Evolutionary conservation across 2,329 filamentous ascomycete species (phyloP).

Genomic region (Tolypocladium nubicola): DNA sequence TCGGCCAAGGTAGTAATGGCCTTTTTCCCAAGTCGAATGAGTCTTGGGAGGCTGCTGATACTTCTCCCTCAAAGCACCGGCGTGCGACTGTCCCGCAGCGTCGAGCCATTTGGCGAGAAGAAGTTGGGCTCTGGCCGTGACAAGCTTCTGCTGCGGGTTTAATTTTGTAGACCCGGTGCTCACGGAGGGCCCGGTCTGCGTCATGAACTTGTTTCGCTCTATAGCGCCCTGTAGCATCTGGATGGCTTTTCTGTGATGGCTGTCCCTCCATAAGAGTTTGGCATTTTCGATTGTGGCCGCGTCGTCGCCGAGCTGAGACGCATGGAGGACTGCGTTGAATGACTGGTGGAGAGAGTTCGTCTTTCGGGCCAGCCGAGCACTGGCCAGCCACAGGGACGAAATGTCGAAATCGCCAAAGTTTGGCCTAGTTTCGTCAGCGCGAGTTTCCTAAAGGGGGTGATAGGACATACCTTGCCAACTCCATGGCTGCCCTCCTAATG

Average conservation of each 20-base stretch:
- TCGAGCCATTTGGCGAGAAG: slow-evolving; percentile 96
- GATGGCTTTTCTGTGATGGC: slow-evolving; percentile 89
- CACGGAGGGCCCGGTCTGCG: slow-evolving; percentile 26
- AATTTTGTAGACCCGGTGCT: slow-evolving; percentile 21
- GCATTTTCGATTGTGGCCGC: slow-evolving; percentile 92
- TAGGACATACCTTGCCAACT: slow-evolving; percentile 52
- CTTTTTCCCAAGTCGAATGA: slow-evolving; percentile 77
- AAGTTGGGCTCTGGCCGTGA: slow-evolving; percentile 72
- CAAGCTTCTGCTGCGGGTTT: slow-evolving; percentile 43
- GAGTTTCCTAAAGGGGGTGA: too few species aligned
- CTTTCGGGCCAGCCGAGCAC: slow-evolving; percentile 78
- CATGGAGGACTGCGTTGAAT: slow-evolving; percentile 87
- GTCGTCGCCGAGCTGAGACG: slow-evolving; percentile 71
- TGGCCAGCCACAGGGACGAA: slow-evolving; percentile 76
- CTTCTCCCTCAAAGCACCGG: slow-evolving; percentile 64
- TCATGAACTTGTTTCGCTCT: slow-evolving; percentile 63
- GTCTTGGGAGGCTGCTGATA: slow-evolving; percentile 75
- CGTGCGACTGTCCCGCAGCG: slow-evolving; percentile 84
- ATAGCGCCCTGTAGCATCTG: slow-evolving; percentile 84
- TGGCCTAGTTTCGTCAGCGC: slow-evolving; percentile 23
- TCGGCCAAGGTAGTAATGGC: slow-evolving; percentile 91
- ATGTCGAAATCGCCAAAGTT: slow-evolving; percentile 63
- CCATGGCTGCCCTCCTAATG: slow-evolving; percentile 78
- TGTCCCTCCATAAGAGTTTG: slow-evolving; percentile 84
- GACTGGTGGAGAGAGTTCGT: slow-evolving; percentile 74